Conservation (phyloP, 1,139 yeast species). For the Debaryomyces nepalensis region DNA sequence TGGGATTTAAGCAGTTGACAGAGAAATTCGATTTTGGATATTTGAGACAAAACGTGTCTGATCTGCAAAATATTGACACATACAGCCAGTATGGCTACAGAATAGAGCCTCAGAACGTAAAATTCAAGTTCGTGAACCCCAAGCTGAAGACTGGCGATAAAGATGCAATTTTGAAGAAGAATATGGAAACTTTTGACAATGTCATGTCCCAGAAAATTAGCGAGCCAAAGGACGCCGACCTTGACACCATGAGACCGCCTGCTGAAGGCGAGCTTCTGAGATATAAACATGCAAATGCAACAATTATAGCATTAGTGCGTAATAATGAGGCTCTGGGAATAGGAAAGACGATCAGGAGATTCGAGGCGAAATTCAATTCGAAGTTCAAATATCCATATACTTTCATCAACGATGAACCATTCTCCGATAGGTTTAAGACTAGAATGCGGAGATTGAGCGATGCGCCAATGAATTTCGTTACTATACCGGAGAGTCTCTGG, state of each 20-base stretch:
- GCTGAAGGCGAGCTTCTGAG: constrained; percentile 21
- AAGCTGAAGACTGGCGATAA: constrained; percentile 31
- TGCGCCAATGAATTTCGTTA: constrained; percentile 63
- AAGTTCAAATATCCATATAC: constrained; percentile 82
- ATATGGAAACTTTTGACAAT: constrained; percentile 36
- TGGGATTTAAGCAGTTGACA: constrained; percentile 17
- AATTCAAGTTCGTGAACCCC: constrained; percentile 39
- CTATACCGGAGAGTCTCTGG: constrained; percentile 64
- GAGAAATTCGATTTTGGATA: constrained; percentile 20
- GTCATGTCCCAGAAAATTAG: constrained; percentile 38
- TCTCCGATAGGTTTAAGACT: constrained; percentile 58
- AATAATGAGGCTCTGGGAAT: constrained; percentile 61
- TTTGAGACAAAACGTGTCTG: constrained; percentile 11
- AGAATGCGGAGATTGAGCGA: constrained; percentile 44
- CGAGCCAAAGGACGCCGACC: constrained; percentile 55
- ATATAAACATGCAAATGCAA: constrained; percentile 67
- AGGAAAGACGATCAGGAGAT: constrained; percentile 54
- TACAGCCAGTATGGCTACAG: constrained; percentile 18
- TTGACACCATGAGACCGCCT: constrained; percentile 44
- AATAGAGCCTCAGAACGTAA: constrained; percentile 34
- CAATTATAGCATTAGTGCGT: constrained; percentile 71
- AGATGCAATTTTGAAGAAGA: constrained; percentile 37
- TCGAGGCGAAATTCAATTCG: constrained; percentile 67
- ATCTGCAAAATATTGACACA: constrained; percentile 8
- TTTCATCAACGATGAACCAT: constrained; percentile 72